Percentiles rank a stretch among this genome's conserved stretches.
Evolutionary conservation across 2,329 filamentous ascomycete genomes (phyloP).

Genomic region (Fonsecaea multimorphosa): DNA sequence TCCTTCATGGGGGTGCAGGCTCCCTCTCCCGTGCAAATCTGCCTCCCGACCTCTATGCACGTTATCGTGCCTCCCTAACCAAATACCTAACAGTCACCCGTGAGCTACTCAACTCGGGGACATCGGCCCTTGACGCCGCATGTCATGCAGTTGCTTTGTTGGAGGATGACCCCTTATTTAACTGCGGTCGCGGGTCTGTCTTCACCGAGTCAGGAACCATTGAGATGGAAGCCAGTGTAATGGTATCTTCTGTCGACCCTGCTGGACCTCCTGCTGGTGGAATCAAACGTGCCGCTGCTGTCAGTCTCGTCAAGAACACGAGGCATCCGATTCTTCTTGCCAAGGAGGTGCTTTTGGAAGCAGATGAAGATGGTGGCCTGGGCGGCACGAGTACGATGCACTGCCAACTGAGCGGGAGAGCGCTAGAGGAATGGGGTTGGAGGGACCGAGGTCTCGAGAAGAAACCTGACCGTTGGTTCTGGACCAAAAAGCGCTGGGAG

Average conservation of each 20-base stretch:
- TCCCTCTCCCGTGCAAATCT: conserved; percentile 68
- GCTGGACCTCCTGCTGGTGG: conserved; percentile 26
- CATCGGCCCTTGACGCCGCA: conserved; percentile 72
- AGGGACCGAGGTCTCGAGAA: conserved; percentile 66
- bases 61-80: conserved; percentile 67
- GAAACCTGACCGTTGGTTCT: conserved; percentile 75
- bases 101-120: conserved; percentile 45
- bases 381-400: conserved; percentile 56
- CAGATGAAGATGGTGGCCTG: conserved; percentile 59
- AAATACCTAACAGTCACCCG: conserved; percentile 62
- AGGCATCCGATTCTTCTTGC: conserved; percentile 81
- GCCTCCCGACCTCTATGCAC: conserved; percentile 62
- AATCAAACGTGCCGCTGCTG: conserved; percentile 77
- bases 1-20: conserved; percentile 76
- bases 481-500: conserved; percentile 77
- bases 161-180: conserved; percentile 83
- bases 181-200: conserved; percentile 81
- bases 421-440: conserved; percentile 72
- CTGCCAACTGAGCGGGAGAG: conserved; percentile 69
- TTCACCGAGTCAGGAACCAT: conserved; percentile 83
- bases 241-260: conserved; percentile 66
- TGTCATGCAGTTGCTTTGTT: conserved; percentile 76
- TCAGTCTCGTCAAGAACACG: conserved; percentile 74
- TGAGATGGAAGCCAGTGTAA: conserved; percentile 84
- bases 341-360: conserved; percentile 71